phyloP scores from a whole-genome alignment of 345 rosid species.

The Nasturtium officinale region DNA sequence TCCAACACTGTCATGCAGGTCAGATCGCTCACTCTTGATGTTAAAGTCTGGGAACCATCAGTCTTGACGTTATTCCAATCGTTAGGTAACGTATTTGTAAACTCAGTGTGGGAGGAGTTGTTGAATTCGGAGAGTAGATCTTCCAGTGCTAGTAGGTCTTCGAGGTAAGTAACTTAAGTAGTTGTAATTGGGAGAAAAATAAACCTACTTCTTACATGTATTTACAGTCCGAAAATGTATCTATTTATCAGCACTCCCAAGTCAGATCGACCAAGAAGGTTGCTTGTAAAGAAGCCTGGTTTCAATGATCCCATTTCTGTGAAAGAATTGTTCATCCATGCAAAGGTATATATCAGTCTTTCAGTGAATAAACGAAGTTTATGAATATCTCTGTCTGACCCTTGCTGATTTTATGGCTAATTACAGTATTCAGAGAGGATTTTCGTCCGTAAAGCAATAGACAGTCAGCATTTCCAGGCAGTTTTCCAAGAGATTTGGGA shows the following conservation, averaged over 20 bases:
- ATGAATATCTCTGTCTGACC: not conserved
- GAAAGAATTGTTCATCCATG: slow-evolving; percentile 80
- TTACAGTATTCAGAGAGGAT: slow-evolving; percentile 68
- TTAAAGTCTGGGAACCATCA: slow-evolving; percentile 85
- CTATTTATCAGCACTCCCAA: slow-evolving; percentile 47
- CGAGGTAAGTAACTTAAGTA: slow-evolving; percentile 49
- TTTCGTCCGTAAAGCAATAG: slow-evolving; percentile 55
- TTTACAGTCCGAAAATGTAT: slow-evolving; percentile 36
- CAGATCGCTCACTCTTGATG: slow-evolving; percentile 77
- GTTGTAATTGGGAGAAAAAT: slow-evolving; percentile 20
- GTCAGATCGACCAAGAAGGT: slow-evolving; percentile 50
- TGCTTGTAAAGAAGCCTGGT: slow-evolving; percentile 60
- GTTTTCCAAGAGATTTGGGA: slow-evolving; percentile 62
- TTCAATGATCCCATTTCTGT: slow-evolving; percentile 59
- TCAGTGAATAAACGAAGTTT: not conserved
- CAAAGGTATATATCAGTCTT: slow-evolving; percentile 53
- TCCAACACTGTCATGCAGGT: slow-evolving; percentile 52
- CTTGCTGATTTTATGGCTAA: slow-evolving; percentile 16
- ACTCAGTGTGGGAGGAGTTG: slow-evolving; percentile 83
- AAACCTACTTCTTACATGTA: slow-evolving; percentile 14
- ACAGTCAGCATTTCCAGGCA: slow-evolving; percentile 48
- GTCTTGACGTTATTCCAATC: slow-evolving; percentile 72
- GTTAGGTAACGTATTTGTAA: slow-evolving; percentile 67
- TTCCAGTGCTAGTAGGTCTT: slow-evolving; percentile 44
- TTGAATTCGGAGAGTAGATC: slow-evolving; percentile 47